These are phyloP conservation scores for Suhomyces bribrorum DNA, from an alignment of 1,139 yeast genomes.

Conservation along the genomic window DNA sequence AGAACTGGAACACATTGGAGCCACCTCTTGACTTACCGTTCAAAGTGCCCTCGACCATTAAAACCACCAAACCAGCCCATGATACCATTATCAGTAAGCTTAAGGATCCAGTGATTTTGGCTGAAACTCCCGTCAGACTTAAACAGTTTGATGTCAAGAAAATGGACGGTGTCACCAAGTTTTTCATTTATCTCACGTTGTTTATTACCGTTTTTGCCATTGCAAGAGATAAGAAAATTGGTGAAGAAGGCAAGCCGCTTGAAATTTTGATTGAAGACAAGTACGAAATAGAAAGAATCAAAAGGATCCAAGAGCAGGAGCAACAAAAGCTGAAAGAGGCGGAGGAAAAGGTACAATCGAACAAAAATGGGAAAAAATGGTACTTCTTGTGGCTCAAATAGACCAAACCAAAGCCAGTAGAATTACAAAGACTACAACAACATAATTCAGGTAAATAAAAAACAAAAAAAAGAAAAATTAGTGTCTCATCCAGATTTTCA, in stretches of 20 bases:
- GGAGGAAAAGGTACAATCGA: constrained; percentile 16
- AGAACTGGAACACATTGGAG: constrained; percentile 40
- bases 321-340: constrained; percentile 10
- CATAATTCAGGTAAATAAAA: background rate
- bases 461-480: background rate
- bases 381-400: constrained; percentile 46
- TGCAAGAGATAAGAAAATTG: constrained; percentile 51
- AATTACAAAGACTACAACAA: too few relatives aligned
- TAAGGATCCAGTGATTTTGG: constrained; percentile 44
- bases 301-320: constrained; percentile 13
- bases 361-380: constrained; percentile 31
- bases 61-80: constrained; percentile 24
- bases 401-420: too few relatives aligned
- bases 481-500: background rate
- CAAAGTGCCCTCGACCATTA: constrained; percentile 37
- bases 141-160: constrained; percentile 52
- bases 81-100: constrained; percentile 29
- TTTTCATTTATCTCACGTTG: constrained; percentile 49
- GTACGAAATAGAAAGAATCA: constrained; percentile 33
- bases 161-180: constrained; percentile 57
- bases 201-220: constrained; percentile 46
- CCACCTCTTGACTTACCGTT: constrained; percentile 61
- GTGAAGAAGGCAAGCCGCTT: constrained; percentile 49
- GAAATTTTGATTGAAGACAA: constrained; percentile 42
- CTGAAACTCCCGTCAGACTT: constrained; percentile 47